Percentiles rank a stretch among this genome's conserved stretches.
Evolutionary conservation across 2,329 filamentous ascomycete species (phyloP).

Genomic region (Venturia asperata): DNA sequence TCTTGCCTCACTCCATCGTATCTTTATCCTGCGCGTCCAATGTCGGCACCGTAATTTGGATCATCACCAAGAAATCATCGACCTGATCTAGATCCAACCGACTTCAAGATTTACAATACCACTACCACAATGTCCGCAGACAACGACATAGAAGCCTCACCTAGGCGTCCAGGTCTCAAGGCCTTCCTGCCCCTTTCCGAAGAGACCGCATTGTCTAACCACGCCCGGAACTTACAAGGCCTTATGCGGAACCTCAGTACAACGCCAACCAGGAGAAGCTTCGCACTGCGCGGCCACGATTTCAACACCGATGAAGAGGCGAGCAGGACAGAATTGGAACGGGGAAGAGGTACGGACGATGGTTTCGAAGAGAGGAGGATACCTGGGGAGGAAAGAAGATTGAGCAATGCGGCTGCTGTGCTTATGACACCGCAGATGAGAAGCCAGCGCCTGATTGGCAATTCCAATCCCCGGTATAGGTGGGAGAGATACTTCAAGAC

Average conservation of each 20-base stretch:
- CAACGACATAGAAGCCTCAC: background rate
- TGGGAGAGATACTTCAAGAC: slow-evolving; percentile 86
- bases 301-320: slow-evolving; percentile 5
- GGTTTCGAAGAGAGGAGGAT: background rate
- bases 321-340: slow-evolving; percentile 8
- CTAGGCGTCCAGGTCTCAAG: slow-evolving; percentile 5
- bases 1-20: background rate
- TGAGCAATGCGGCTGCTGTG: slow-evolving; percentile 37
- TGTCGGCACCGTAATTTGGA: background rate
- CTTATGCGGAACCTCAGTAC: slow-evolving; percentile 6
- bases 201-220: slow-evolving; percentile 31
- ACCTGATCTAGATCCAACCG: background rate
- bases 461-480: slow-evolving; percentile 74
- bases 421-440: slow-evolving; percentile 60
- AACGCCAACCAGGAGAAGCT: background rate
- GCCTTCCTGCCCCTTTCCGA: slow-evolving; percentile 16
- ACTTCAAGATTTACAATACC: background rate
- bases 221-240: slow-evolving; percentile 38
- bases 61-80: background rate
- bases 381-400: slow-evolving; percentile 22
- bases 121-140: slow-evolving; percentile 4
- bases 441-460: slow-evolving; percentile 80
- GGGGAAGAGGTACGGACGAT: background rate
- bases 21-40: too few species aligned
- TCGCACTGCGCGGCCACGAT: background rate